Evolutionary conservation across 495 filamentous ascomycete genomes (phyloP), one percentile per base, ranked within the genome.

Genomic region (Annulohypoxylon moriforme): DNA sequence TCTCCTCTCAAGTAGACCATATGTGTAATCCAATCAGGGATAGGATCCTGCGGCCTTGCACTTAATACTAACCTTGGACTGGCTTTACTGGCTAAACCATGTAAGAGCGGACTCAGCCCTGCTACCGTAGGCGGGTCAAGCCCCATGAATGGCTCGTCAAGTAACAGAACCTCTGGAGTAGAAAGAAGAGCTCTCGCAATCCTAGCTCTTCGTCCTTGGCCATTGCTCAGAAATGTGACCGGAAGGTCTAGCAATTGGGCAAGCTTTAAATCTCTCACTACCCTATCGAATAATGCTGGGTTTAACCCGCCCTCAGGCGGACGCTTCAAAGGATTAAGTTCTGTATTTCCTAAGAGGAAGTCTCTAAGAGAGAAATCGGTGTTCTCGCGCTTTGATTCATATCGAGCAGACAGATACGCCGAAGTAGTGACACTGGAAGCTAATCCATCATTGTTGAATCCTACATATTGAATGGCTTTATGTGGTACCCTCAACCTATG

Each of bases 91-190:
- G 91, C 91, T 18, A 98, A 73, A 0, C 82, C 77, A 67, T 87
- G 79, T 7, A 98, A 85, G 40, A 98, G 81, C 2, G 81, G 81
- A 20, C 92, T 94, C 72, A 98, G 78, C 10, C 85, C 85, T 31
- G 82, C 81, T 9, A 90, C 84, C 2, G 93, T 94, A 20, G 89
- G 87, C 22, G 96, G 96, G 76, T 99, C 96, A 34, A 99, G 83
- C 8, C 96, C 96, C 93, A 99, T 97, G 77, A 99, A 98, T 13
- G 96, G 94, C 74, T 97, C 96, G 80, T 99, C 96, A 10, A 98
- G 83, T 36, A 98, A 83, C 29, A 99, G 72, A 10, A 97, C 82
- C 79, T 95, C 92, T 0, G 96, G 95, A 60, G 86, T 86, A 38
- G 82, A 88, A 69, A 98, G 82, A 44, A 99, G 78, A 1, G 94